Base-by-base conservation (phyloP, 73 alveolate genomes). In the Tetrahymena malaccensis region DNA sequence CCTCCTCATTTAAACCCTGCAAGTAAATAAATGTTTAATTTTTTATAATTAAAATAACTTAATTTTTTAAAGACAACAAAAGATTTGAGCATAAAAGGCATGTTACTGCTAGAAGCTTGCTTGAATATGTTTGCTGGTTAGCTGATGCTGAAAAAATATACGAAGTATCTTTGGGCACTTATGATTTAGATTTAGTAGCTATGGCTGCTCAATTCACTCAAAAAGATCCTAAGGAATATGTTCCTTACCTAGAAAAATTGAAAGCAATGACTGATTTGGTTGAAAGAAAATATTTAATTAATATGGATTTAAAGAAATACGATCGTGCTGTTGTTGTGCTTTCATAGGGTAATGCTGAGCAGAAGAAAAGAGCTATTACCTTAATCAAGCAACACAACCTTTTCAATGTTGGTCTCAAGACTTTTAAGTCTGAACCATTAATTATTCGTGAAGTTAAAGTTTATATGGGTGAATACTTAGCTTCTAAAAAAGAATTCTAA, bases 161-260 rank as follows among this genome's bases (percentile, higher is more conserved):
- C 95, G 99, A 99, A 94, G 99, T 99, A 25, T 99, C 99, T 22
- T 96, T 99, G 85, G 98, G 98, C 13, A 99, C 99, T 27, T 99
- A 98, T 96, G 99, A 99, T 95, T 98, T 99, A 94, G 99, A 99
- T 94, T 96, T 99, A 95, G 99, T 99, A 16, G 98, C 98, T 27
- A 95, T 97, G 97, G 99, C 97, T 4, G 99, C 99, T 35, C 96
- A 99, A 94, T 98, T 97, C 94, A 99, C 99, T 3, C 98, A 98
- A 95, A 99, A 99, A 95, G 99, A 99, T 94, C 99, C 99, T n/a
- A 99, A 98, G 95, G 99, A 99, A 96, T 99, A 98, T 96, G 97
- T 99, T 34, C 99, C 99, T 31, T 98, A 98, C 96, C 95, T 99
- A 93, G 96, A 95, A 55, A 55, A 93, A 44, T 85, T 84, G 37